Evolutionary conservation across 192 early-diverging fungal species (phyloP).

Genomic region (Backusella sp.): DNA sequence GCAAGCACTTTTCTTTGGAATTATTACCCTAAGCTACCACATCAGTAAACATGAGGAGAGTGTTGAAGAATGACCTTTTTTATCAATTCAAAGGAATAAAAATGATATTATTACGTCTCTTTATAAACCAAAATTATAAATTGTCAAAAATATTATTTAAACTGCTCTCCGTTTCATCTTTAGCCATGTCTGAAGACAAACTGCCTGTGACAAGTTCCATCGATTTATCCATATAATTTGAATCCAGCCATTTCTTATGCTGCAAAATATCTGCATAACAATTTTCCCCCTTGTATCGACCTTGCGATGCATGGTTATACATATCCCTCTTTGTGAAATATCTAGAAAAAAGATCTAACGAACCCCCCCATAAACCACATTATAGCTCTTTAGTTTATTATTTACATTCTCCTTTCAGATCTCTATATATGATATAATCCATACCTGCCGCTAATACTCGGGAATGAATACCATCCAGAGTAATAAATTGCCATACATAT

Average conservation of each 20-base stretch:
- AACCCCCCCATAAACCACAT: neutral
- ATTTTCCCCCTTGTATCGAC: constrained; percentile 86
- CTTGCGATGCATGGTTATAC: constrained; percentile 87
- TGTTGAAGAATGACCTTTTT: neutral
- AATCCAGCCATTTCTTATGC: constrained; percentile 79
- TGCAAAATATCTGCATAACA: constrained; percentile 86
- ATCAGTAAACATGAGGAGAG: neutral
- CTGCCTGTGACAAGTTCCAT: constrained; percentile 90
- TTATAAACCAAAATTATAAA: neutral
- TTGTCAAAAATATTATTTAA: constrained; percentile 25
- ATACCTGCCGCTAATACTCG: constrained; percentile 78
- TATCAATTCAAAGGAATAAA: neutral
- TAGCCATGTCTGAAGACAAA: constrained; percentile 88
- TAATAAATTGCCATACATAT: constrained; percentile 97
- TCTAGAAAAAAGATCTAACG: constrained; percentile 69
- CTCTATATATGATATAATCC: neutral
- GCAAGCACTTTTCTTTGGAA: neutral
- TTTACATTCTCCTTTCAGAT: neutral
- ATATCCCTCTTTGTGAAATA: constrained; percentile 84
- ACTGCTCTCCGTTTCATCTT: constrained; percentile 82
- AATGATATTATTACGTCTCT: no score
- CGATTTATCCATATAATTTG: constrained; percentile 61
- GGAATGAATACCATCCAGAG: constrained; percentile 90
- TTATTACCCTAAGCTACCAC: neutral
- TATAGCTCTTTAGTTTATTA: neutral